Base-by-base conservation (phyloP, 768 basidiomycete species). In the Amanita polypyramis region DNA sequence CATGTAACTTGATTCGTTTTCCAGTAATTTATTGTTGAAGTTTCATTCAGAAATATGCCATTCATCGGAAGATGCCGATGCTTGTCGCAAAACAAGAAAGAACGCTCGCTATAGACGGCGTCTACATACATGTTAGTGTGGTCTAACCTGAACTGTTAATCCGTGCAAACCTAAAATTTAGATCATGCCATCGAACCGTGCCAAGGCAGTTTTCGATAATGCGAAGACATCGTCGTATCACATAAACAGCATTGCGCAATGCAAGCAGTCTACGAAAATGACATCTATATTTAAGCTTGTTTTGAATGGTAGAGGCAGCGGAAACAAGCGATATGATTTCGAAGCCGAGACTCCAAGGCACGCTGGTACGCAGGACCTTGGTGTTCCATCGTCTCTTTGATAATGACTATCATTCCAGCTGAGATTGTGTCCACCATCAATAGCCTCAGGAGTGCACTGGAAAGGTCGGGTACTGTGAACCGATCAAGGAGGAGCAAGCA, bases 21-120 rank as follows among this genome's bases (percentile, higher is more conserved):
- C n/a, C 5, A 14, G 37, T 39, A 25, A 37, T 20, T 34, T 7
- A 19, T 41, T 2, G 20, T 14, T 20, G 1, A 27, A 12, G 29
- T 2, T 23, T 32, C 10, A 21, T 43, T 42, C 62, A 93, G 89
- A 86, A 88, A 76, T 99, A 82, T 57, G 85, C 80, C 0, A 87
- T 99, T 14, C 89, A 87, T 60, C 84, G 95, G 41, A 98, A 95
- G 66, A 79, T 95, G 64, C 92, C 94, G 2, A 95, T 94, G 85
- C 69, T 91, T 20, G 82, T 98, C 40, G 82, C 88, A 3, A 78
- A 91, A 17, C 92, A 93, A 55, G 91, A 95, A 60, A 80, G 94
- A 4, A 80, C 82, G 1, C 75, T 99, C 1, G 94, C 95, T 11
- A 89, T 98, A 52, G 96, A 99, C 62, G 93, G 93, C 3, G 88